Evolutionary conservation across 1,284 basidiomycete species (phyloP).

Genomic region (Ceratobasidium papillatum): DNA sequence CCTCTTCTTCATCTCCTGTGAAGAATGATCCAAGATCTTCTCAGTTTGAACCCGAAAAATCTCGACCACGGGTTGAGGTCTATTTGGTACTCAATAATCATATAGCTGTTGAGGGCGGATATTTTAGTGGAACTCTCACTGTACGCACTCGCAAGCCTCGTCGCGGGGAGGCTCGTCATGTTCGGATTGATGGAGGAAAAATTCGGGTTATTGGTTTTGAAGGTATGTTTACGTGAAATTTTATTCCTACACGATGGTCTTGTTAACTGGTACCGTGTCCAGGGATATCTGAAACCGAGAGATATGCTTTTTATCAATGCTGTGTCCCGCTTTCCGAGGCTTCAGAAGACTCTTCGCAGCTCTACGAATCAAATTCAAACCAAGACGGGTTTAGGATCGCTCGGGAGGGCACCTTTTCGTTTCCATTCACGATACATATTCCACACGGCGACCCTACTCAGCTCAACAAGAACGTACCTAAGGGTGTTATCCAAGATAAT

Average conservation of each 20-base stretch:
- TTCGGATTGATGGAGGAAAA: conserved; percentile 82
- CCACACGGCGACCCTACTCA: conserved; percentile 52
- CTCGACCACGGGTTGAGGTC: conserved; percentile 79
- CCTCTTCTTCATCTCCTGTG: neutral
- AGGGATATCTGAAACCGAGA: conserved; percentile 65
- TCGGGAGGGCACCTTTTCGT: conserved; percentile 71
- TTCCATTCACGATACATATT: conserved; percentile 84
- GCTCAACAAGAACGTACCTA: neutral
- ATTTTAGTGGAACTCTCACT: conserved; percentile 76
- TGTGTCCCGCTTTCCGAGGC: conserved; percentile 68
- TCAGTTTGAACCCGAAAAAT: conserved; percentile 69
- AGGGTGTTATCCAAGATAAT: conserved; percentile 26
- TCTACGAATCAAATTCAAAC: conserved; percentile 67
- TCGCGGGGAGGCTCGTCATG: conserved; percentile 62
- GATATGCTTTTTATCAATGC: conserved; percentile 90
- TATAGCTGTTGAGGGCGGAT: conserved; percentile 82
- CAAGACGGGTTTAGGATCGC: conserved; percentile 75
- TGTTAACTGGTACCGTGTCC: neutral
- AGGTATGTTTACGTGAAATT: conserved; percentile 54
- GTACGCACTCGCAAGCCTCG: conserved; percentile 70
- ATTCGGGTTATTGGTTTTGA: conserved; percentile 90
- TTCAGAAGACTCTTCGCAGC: conserved; percentile 57
- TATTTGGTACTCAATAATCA: conserved; percentile 83
- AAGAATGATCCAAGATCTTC: neutral
- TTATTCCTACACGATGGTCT: neutral